Evolutionary conservation across 2,329 filamentous ascomycete genomes (phyloP).

Genomic region (Colletotrichum eremochloae): DNA sequence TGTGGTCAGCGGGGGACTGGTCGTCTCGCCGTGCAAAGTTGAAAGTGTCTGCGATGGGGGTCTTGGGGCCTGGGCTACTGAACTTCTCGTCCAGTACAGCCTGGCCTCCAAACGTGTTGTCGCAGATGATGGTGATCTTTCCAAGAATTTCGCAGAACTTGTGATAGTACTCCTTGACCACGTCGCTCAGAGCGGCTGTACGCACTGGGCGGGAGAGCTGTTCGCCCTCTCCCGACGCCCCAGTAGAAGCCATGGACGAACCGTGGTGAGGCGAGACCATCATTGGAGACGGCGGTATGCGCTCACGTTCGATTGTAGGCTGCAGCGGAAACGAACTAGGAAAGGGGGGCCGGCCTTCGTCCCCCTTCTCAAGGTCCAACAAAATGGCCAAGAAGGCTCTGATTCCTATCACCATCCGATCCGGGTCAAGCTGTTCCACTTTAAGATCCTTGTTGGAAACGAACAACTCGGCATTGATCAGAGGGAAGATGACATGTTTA

Average conservation of each 20-base stretch:
- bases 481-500: constrained; percentile 89
- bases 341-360: constrained; percentile 83
- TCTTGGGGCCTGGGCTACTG: constrained; percentile 87
- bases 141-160: constrained; percentile 96
- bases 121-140: constrained; percentile 95
- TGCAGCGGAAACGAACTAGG: constrained; percentile 72
- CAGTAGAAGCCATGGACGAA: constrained; percentile 26
- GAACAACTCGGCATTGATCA: constrained; percentile 95
- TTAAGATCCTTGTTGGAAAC: constrained; percentile 80
- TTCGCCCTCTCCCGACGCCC: constrained; percentile 64
- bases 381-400: constrained; percentile 94
- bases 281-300: constrained; percentile 63
- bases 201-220: constrained; percentile 75
- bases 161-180: constrained; percentile 85
- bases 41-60: constrained; percentile 94
- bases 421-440: constrained; percentile 94
- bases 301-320: constrained; percentile 61
- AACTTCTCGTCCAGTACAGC: constrained; percentile 97
- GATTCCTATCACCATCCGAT: constrained; percentile 97
- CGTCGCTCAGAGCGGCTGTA: constrained; percentile 76
- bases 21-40: constrained; percentile 90
- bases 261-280: constrained; percentile 54
- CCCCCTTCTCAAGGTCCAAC: constrained; percentile 89
- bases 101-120: constrained; percentile 97
- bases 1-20: constrained; percentile 80